A percentile compares a stretch with the other conserved stretches of the same genome.
These are phyloP conservation scores for Dimargaris cristalligena DNA, from an alignment of 192 early-diverging fungal species.

Conservation along the genomic window DNA sequence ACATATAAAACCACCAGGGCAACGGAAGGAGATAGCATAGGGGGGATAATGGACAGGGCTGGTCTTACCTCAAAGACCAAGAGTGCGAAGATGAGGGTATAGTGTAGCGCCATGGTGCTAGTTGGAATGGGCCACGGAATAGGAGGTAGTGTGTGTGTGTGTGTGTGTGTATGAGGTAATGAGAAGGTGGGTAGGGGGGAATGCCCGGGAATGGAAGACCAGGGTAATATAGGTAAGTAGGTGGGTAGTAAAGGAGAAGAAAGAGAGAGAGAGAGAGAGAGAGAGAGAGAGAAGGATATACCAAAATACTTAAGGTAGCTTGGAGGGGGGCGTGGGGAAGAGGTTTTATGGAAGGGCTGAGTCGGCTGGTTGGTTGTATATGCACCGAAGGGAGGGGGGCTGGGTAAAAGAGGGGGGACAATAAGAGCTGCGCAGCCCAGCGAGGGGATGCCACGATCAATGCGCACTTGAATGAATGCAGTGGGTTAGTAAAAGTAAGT, in stretches of 20 bases:
- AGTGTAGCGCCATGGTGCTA: conserved; percentile 11
- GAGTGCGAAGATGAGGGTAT: conserved; percentile 17
- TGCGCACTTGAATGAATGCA: no score
- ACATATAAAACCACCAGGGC: background rate
- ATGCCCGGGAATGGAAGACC: background rate
- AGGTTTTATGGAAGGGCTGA: no score
- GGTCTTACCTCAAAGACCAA: conserved; percentile 18
- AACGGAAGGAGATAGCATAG: background rate
- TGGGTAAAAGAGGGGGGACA: no score
- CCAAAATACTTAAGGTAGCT: no score
- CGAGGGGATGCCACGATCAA: no score
- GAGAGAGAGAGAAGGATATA: background rate
- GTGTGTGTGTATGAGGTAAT: background rate
- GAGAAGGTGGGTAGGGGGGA: background rate
- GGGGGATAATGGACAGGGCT: background rate
- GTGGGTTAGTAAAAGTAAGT: no score
- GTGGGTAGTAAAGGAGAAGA: background rate
- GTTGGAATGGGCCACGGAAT: background rate
- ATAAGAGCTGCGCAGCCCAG: no score
- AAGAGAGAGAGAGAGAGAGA: background rate
- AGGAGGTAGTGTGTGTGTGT: background rate
- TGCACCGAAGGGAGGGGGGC: no score
- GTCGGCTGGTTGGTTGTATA: no score
- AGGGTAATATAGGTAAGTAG: background rate
- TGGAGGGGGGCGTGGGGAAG: no score